Evolutionary conservation across 202 grass and related monocot species (phyloP), one percentile per base, ranked within the genome.

Genomic region (Panicum hallii): DNA sequence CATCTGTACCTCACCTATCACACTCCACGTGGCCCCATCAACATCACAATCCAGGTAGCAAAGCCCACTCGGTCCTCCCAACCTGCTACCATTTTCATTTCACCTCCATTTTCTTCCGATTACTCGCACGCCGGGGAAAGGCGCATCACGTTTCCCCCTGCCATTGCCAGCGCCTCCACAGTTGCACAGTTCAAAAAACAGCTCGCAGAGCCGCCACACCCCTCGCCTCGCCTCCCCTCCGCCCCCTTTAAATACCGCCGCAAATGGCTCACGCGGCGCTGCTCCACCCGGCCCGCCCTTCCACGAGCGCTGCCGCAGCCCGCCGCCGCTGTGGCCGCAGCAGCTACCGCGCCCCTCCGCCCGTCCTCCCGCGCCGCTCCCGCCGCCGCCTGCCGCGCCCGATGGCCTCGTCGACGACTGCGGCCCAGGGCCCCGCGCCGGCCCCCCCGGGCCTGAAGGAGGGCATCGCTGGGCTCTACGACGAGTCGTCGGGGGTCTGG

Each of bases 391-490:
- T 11, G 0, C 68, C 56, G 46, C 47, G 28, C 17, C 50, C 62
- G 62, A 82, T 84, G 75, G 85, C 84, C 3, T 55, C 72, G 64
- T 44, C 55, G 53, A 26, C 82, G 49, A n/a, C 57, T 1, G 32
- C 26, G 26, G 26, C 50, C 23, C 40, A 20, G 79, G 36, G 19
- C 67, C 57, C 43, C 30, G 16, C 78, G 44, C n/a, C 50, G 11
- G 20, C 74, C 9, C 78, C 44, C 0, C 89, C 89, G 12, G 93
- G 81, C 77, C 91, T 98, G 3, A 93, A 88, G 78, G 94, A 98
- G 89, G 95, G 95, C 30, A 98, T 98, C 86, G 95, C 93, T 57
- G 95, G 94, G 81, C 86, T 98, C 47, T 98, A 98, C 83, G 93
- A 98, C 78, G 89, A 95, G 85, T 95, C 95, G 7, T 98, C 95